phyloP scores from a whole-genome alignment of 2,329 filamentous ascomycete genomes.

The Alternaria sp. region DNA sequence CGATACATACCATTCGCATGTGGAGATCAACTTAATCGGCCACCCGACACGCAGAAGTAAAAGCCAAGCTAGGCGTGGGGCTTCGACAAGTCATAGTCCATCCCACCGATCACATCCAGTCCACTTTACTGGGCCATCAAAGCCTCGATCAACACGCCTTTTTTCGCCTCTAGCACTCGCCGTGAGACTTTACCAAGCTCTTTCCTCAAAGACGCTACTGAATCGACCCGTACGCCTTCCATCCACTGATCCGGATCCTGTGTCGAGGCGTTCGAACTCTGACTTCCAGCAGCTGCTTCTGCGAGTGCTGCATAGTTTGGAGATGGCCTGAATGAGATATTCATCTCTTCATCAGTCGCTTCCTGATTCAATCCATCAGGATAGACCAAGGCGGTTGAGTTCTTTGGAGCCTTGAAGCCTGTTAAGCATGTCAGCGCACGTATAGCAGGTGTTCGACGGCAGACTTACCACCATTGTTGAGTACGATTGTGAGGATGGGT shows the following conservation, averaged over 20 bases:
- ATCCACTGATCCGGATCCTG: not conserved
- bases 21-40: not conserved
- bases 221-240: not conserved
- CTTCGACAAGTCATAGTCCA: not conserved
- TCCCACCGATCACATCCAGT: not conserved
- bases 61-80: not conserved
- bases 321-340: not conserved
- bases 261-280: not conserved
- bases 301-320: not conserved
- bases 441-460: not conserved
- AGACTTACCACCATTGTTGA: not conserved
- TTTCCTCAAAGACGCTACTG: not conserved
- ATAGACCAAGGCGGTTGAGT: not conserved
- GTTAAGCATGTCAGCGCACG: not conserved
- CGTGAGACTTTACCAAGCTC: not conserved
- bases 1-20: not conserved
- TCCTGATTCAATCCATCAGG: not conserved
- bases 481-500: not conserved
- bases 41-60: not conserved
- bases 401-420: not conserved
- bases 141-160: not conserved
- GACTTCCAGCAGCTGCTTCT: not conserved
- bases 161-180: not conserved
- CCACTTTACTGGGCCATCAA: not conserved
- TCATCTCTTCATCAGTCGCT: not conserved